Conservation (phyloP, 495 filamentous ascomycete genomes). For the Usnea hakonensis region DNA sequence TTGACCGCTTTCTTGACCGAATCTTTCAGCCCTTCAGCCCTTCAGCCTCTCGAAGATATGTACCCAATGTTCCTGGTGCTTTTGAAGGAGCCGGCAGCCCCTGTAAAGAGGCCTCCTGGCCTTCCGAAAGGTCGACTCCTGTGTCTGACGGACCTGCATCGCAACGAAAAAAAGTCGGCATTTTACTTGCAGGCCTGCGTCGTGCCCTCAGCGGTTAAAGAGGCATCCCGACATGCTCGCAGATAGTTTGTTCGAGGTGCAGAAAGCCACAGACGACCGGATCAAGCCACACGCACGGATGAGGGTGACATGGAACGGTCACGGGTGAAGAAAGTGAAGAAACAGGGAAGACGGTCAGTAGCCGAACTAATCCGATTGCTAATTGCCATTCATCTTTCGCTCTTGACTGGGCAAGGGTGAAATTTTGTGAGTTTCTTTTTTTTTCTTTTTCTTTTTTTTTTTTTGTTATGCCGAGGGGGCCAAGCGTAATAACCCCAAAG, state of each 20-base stretch:
- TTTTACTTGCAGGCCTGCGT: background rate
- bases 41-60: background rate
- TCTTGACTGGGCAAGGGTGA: too few species aligned
- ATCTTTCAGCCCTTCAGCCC: background rate
- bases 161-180: background rate
- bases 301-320: constrained; percentile 3
- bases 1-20: background rate
- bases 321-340: background rate
- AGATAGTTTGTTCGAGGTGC: background rate
- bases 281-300: constrained; percentile 16
- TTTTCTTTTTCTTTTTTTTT: too few species aligned
- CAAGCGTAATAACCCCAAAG: background rate
- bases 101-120: background rate
- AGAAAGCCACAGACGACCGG: background rate
- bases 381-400: too few species aligned
- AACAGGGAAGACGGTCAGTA: background rate
- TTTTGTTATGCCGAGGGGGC: background rate
- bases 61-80: background rate
- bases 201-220: constrained; percentile 1
- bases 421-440: too few species aligned
- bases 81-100: background rate
- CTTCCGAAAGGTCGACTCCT: background rate
- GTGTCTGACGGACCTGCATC: background rate
- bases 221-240: background rate
- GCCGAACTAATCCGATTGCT: constrained; percentile 2